Evolutionary conservation across 2,329 filamentous ascomycete genomes (phyloP).

Genomic region (Aspergillus niger): DNA sequence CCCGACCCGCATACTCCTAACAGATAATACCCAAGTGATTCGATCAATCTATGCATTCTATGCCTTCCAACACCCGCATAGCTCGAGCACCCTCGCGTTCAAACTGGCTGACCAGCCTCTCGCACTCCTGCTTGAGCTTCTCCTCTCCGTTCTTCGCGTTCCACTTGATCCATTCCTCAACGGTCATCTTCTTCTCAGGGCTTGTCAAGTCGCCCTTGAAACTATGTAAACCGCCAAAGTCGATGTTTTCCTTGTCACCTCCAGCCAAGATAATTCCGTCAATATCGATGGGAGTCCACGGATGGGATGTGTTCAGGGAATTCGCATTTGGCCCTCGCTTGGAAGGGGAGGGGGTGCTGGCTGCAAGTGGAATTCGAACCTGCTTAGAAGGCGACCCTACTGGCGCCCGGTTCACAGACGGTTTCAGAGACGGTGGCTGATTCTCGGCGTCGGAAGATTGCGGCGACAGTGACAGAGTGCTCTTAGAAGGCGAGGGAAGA

Average conservation of each 20-base stretch:
- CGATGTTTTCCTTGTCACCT: slow-evolving; percentile 53
- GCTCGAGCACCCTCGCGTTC: slow-evolving; percentile 80
- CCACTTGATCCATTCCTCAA: slow-evolving; percentile 87
- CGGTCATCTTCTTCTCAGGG: slow-evolving; percentile 84
- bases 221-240: slow-evolving; percentile 48
- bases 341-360: slow-evolving; percentile 59
- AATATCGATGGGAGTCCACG: slow-evolving; percentile 76
- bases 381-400: slow-evolving; percentile 37
- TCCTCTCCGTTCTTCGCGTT: slow-evolving; percentile 80
- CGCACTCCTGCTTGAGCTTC: slow-evolving; percentile 76
- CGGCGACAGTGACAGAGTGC: slow-evolving; percentile 66
- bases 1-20: slow-evolving; percentile 17
- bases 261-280: slow-evolving; percentile 59
- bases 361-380: slow-evolving; percentile 45
- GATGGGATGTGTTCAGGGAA: slow-evolving; percentile 57
- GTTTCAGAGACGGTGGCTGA: slow-evolving; percentile 69
- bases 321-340: slow-evolving; percentile 56
- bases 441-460: slow-evolving; percentile 82
- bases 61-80: slow-evolving; percentile 73
- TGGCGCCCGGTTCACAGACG: slow-evolving; percentile 49
- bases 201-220: slow-evolving; percentile 66
- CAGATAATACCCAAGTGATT: slow-evolving; percentile 11
- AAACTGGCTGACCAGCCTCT: slow-evolving; percentile 77
- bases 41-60: slow-evolving; percentile 56
- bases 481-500: slow-evolving; percentile 37